A percentile compares a stretch with the other conserved stretches of the same genome.
Conservation (phyloP, 495 filamentous ascomycete genomes). For the Massariosphaeria phaeospora region DNA sequence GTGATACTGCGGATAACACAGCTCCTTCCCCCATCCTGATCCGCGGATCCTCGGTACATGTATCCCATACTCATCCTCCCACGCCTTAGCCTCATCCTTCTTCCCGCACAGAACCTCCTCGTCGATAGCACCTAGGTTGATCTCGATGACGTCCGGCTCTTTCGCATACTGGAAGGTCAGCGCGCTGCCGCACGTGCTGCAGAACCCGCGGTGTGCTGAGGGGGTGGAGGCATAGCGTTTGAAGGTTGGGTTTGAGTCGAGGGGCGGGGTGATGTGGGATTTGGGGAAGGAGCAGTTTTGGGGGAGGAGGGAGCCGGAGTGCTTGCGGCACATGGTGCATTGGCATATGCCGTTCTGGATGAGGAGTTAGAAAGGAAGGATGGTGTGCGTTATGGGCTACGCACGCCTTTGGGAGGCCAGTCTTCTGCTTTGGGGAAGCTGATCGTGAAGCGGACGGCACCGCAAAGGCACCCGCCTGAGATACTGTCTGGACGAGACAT, state of each 20-base stretch:
- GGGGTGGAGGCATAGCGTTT: conserved; percentile 31
- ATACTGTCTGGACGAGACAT: conserved; percentile 29
- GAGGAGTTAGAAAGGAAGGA: neutral
- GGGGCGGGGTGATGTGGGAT: conserved; percentile 34
- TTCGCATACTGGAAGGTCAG: conserved; percentile 28
- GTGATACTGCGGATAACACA: conserved; percentile 23
- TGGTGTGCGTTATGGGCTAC: neutral
- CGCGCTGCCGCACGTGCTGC: conserved; percentile 34
- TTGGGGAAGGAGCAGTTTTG: conserved; percentile 33
- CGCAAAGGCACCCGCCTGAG: conserved; percentile 46
- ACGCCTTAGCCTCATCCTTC: conserved; percentile 25
- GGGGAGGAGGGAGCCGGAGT: conserved; percentile 38
- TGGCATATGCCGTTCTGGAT: conserved; percentile 40
- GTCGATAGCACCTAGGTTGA: conserved; percentile 38
- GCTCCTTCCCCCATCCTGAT: conserved; percentile 22
- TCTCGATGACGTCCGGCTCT: conserved; percentile 29
- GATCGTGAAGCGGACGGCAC: conserved; percentile 40
- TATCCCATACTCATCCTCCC: conserved; percentile 28
- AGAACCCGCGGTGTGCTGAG: conserved; percentile 31
- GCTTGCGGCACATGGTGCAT: conserved; percentile 47
- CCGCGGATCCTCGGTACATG: conserved; percentile 29
- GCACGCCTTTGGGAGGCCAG: conserved; percentile 36
- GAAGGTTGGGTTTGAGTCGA: conserved; percentile 13
- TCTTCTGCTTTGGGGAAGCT: conserved; percentile 35
- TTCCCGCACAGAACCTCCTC: conserved; percentile 38